Base-by-base conservation (phyloP, 805 yeast species). In the Tetrapisispora taiwanensis region DNA sequence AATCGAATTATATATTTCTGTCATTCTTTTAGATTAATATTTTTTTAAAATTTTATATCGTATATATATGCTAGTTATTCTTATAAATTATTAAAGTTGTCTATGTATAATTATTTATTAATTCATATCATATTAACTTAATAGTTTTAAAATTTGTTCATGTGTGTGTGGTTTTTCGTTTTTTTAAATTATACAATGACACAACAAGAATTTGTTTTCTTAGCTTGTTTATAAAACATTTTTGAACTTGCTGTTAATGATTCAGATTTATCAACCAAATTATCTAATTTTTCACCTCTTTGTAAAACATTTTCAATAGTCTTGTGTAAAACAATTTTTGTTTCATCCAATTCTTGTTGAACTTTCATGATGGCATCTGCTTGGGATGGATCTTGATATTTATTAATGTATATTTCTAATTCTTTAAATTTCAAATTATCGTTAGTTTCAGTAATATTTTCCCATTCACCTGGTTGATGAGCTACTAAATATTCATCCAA, bases 331-430 rank as follows among this genome's bases (percentile, higher is more conserved):
- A 89, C 95, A 55, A 90, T 86, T 71, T 92, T 92, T 31, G 98
- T 92, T 62, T 92, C 98, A 65, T 92, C 98, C 56, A 92, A 76
- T 66, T 92, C 98, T 61, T 88, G 95, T 70, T 92, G 98, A 19
- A 92, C 98, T 64, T 83, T 84, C 95, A 92, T 82, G 50, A 92
- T 79, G 10, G 96, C 83, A 63, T 92, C 99, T 0, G 97, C 97
- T 70, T 92, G 95, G 35, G 83, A 74, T 27, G 99, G 99, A 63
- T 92, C 95, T 69, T 92, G 98, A 68, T 92, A 92, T 59, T 85
- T 85, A 55, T 71, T 68, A 53, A 92, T 68, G 62, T 88, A 88
- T 22, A 67, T 68, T 28, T 79, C 84, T 56, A 90, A 71, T 48
- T 75, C 77, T 24, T 49, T 47, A 59, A 71, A 46, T 67, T 49